Evolutionary conservation across 2,329 filamentous ascomycete genomes (phyloP).

Genomic region (Pseudocercospora macadamiae): DNA sequence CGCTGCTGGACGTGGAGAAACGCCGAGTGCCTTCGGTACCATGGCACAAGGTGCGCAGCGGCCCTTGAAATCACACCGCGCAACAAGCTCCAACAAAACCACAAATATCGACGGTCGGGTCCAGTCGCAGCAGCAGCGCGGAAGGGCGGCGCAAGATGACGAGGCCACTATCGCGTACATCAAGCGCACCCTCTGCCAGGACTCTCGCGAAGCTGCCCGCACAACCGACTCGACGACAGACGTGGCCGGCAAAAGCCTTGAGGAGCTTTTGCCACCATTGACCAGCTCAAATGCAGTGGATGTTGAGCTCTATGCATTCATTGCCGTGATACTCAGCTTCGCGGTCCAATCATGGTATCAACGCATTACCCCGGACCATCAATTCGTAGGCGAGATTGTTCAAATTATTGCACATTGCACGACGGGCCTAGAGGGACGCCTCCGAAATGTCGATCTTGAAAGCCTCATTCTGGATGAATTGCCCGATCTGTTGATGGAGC

Average conservation of each 20-base stretch:
- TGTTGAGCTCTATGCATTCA: slow-evolving; percentile 86
- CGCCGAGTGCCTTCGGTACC: neutral
- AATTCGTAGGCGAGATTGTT: slow-evolving; percentile 84
- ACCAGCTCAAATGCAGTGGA: slow-evolving; percentile 95
- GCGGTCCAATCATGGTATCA: slow-evolving; percentile 93
- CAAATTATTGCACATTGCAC: slow-evolving; percentile 93
- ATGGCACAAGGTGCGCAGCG: slow-evolving; percentile 30
- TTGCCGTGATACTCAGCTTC: slow-evolving; percentile 86
- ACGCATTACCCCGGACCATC: slow-evolving; percentile 87
- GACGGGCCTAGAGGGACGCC: slow-evolving; percentile 79
- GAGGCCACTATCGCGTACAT: slow-evolving; percentile 77
- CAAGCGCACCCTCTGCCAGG: slow-evolving; percentile 34
- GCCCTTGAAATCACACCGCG: slow-evolving; percentile 18
- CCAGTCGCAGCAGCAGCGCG: neutral
- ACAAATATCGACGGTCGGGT: neutral
- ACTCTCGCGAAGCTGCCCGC: slow-evolving; percentile 16
- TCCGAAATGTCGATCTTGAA: slow-evolving; percentile 81
- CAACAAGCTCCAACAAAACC: slow-evolving; percentile 5
- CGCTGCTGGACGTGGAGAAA: neutral
- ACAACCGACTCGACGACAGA: slow-evolving; percentile 9
- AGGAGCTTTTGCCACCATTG: slow-evolving; percentile 83
- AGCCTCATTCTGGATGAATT: slow-evolving; percentile 84
- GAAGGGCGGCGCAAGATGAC: slow-evolving; percentile 53
- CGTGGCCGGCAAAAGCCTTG: slow-evolving; percentile 62
- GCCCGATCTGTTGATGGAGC: slow-evolving; percentile 76